These are phyloP conservation scores for Globisporangium splendens DNA, from an alignment of 352 stramenopile genomes.

Conservation along the genomic window DNA sequence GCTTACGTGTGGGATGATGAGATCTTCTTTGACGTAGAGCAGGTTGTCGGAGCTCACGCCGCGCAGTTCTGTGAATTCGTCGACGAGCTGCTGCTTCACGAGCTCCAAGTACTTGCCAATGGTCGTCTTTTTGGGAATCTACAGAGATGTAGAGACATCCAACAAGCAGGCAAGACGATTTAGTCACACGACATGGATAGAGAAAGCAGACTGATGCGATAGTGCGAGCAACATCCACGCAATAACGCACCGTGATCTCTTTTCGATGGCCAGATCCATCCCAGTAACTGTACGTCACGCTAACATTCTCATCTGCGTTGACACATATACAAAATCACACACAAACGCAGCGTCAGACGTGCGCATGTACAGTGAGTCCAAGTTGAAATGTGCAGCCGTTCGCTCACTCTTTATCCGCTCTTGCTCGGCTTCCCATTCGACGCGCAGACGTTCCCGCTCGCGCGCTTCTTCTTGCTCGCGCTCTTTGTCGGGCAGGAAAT, in stretches of 20 bases:
- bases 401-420: slow-evolving; percentile 89
- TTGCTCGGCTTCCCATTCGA: slow-evolving; percentile 92
- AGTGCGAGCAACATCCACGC: too few species aligned
- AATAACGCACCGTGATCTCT: slow-evolving; percentile 70
- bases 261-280: slow-evolving; percentile 95
- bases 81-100: slow-evolving; percentile 86
- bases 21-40: slow-evolving; percentile 98
- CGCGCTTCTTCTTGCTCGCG: slow-evolving; percentile 79
- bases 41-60: slow-evolving; percentile 91
- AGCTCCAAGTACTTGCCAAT: slow-evolving; percentile 87
- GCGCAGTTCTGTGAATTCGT: slow-evolving; percentile 92
- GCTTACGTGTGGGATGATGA: slow-evolving; percentile 95
- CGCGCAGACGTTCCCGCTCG: slow-evolving; percentile 79
- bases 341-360: too few species aligned
- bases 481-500: slow-evolving; percentile 93
- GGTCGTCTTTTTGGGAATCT: slow-evolving; percentile 91
- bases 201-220: neutral
- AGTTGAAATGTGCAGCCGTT: too few species aligned
- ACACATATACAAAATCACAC: neutral
- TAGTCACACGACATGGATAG: neutral
- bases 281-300: slow-evolving; percentile 98
- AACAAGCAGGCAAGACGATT: neutral
- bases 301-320: slow-evolving; percentile 78
- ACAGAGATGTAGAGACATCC: neutral
- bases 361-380: too few species aligned